phyloP scores from a whole-genome alignment of 352 stramenopile genomes.

The Pythium sp. region DNA sequence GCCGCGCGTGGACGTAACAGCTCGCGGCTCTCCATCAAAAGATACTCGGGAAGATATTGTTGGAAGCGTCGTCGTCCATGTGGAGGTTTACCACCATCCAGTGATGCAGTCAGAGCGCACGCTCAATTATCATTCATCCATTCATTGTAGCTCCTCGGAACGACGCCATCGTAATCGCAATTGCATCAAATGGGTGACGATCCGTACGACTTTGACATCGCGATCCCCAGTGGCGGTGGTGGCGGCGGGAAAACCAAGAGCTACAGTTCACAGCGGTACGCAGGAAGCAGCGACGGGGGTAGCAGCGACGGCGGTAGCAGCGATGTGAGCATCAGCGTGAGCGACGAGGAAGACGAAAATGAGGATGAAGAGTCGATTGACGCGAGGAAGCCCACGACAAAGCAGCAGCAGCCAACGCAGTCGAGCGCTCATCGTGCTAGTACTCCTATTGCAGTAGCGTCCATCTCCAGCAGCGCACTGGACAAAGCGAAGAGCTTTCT shows the following conservation, averaged over 20 bases:
- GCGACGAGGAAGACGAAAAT: slow-evolving; percentile 11
- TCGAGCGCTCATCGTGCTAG: not conserved
- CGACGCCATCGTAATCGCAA: not conserved
- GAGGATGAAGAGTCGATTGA: not conserved
- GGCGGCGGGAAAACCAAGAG: not conserved
- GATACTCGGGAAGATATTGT: not conserved
- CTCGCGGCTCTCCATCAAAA: not conserved
- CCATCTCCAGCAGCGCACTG: slow-evolving; percentile 31
- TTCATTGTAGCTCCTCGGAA: not conserved
- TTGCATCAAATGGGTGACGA: slow-evolving; percentile 16
- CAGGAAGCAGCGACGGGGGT: not conserved
- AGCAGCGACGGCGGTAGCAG: not conserved
- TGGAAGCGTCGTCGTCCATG: not conserved
- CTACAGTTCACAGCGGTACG: slow-evolving; percentile 8
- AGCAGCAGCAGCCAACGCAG: not conserved
- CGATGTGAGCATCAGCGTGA: slow-evolving; percentile 8
- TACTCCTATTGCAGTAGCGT: not conserved
- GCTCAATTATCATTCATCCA: not conserved
- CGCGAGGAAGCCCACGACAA: not conserved
- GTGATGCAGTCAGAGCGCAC: not conserved
- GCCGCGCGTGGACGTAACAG: not conserved
- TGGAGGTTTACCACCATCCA: not conserved
- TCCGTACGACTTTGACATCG: slow-evolving; percentile 36
- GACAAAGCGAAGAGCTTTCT: slow-evolving; percentile 74
- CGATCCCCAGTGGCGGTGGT: slow-evolving; percentile 5